These are phyloP conservation scores for Starmerella kuoi DNA, from an alignment of 805 yeast genomes.

Conservation along the genomic window DNA sequence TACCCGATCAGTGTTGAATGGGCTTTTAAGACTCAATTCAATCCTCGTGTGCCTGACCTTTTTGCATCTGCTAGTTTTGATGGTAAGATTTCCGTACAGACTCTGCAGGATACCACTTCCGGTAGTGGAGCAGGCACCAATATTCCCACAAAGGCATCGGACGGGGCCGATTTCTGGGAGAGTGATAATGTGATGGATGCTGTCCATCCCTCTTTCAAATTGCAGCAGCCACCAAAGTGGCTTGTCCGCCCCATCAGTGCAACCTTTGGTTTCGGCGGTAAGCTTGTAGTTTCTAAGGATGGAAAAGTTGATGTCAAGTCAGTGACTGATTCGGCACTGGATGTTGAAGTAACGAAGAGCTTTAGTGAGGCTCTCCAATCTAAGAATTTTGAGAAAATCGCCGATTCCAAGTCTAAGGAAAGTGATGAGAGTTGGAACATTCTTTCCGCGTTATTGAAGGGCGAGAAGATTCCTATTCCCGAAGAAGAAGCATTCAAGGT, in stretches of 20 bases:
- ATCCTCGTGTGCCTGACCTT: constrained; percentile 76
- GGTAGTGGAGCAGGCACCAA: constrained; percentile 28
- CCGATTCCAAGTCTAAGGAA: constrained; percentile 16
- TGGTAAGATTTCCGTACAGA: constrained; percentile 66
- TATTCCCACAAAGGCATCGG: constrained; percentile 25
- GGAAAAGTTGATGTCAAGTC: constrained; percentile 35
- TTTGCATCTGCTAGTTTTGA: constrained; percentile 60
- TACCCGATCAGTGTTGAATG: constrained; percentile 89
- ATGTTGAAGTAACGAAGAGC: constrained; percentile 24
- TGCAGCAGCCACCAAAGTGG: constrained; percentile 85
- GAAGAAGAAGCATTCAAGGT: constrained; percentile 13
- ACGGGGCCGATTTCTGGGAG: constrained; percentile 79
- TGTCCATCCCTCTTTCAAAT: constrained; percentile 48
- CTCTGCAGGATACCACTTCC: constrained; percentile 64
- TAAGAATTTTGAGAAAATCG: constrained; percentile 24
- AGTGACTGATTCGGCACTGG: constrained; percentile 25
- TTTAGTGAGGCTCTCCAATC: constrained; percentile 46
- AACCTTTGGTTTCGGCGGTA: constrained; percentile 89
- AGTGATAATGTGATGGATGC: constrained; percentile 30
- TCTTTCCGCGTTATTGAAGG: constrained; percentile 22
- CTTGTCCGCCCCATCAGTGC: constrained; percentile 60
- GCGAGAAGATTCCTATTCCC: constrained; percentile 20
- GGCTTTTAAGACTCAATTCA: constrained; percentile 82
- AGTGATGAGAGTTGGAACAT: constrained; percentile 29
- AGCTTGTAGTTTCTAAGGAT: constrained; percentile 42